Base-by-base conservation (phyloP, 257 asterid genomes). In the Solanum paucissectum region DNA sequence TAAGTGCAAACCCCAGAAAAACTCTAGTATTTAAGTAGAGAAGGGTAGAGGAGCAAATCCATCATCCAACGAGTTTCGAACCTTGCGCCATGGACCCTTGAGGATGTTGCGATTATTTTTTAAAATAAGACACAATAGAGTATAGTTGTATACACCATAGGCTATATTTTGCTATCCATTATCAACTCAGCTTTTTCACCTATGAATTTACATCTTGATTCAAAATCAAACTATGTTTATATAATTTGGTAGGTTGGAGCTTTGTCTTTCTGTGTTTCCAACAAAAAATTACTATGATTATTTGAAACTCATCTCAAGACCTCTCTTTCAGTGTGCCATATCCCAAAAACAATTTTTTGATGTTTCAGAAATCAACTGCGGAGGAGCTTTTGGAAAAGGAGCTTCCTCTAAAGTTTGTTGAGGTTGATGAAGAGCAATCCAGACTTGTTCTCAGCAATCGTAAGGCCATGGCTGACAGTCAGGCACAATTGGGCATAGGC, bases 401-500 rank as follows among this genome's bases (percentile, higher is more conserved):
- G 91, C 85, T 97, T 73, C 99, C 99, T 64, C 95, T 95, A 68
- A 95, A 97, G 86, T 94, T 95, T 89, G 95, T 96, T 37, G 98
- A 95, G 92, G 98, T 96, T 83, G 99, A 96, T 44, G 97, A 94
- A 91, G 99, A 96, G 92, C 96, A 94, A 86, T 90, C 94, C 10
- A 93, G 99, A 90, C 93, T 95, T 52, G 95, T 96, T 87, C 96
- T 97, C 89, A 97, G 99, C 90, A 97, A 97, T 88, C 98, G 99
- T 83, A 95, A 94, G 93, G 99, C 98, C 89, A 94, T 95, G 98
- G 98, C 98, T 72, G 99, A 95, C 87, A 94, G 98, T 92, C 99
- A 97, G 91, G 98, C 99, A 84, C 99, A 95, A 90, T 95, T 97
- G 85, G 99, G 98, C 87, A 94, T 97, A 66, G 99, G 99, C 29